Percentiles rank a stretch among this genome's conserved stretches.
Evolutionary conservation across 108 stramenopile genomes (phyloP).

Genomic region (Skeletonema marinoi): DNA sequence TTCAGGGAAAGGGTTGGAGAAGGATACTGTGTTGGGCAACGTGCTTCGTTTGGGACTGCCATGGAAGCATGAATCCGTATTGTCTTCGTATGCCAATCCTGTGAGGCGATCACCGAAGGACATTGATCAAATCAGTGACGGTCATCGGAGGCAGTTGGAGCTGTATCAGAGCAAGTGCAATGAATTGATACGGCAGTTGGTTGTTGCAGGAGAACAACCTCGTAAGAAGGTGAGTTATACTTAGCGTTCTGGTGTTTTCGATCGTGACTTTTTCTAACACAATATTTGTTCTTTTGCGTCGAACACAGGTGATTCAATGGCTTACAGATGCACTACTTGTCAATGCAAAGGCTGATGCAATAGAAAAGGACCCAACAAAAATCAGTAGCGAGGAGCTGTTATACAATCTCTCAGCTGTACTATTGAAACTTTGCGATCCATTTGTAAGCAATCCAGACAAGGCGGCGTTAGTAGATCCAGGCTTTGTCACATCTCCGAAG

Average conservation of each 20-base stretch:
- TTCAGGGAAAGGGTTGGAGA: slow-evolving; percentile 81
- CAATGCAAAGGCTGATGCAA: slow-evolving; percentile 74
- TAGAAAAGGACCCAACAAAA: slow-evolving; percentile 76
- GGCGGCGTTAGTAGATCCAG: slow-evolving; percentile 70
- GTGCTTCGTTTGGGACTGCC: slow-evolving; percentile 70
- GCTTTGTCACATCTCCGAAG: slow-evolving; percentile 66
- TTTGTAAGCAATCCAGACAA: slow-evolving; percentile 68
- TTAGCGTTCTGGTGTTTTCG: neutral
- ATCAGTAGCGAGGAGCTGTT: slow-evolving; percentile 61
- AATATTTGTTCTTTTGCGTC: neutral
- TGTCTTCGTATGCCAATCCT: slow-evolving; percentile 45
- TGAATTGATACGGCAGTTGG: slow-evolving; percentile 61
- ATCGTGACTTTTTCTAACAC: neutral
- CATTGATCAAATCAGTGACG: slow-evolving; percentile 54
- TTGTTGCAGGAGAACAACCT: slow-evolving; percentile 72
- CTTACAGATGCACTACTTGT: slow-evolving; percentile 80
- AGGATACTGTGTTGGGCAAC: slow-evolving; percentile 76
- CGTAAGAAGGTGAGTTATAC: slow-evolving; percentile 37
- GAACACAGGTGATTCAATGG: slow-evolving; percentile 72
- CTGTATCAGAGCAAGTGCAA: slow-evolving; percentile 71
- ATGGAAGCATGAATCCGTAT: slow-evolving; percentile 53
- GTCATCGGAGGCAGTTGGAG: slow-evolving; percentile 64
- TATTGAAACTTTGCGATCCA: slow-evolving; percentile 85
- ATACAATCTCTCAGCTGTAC: slow-evolving; percentile 63
- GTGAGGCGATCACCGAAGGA: slow-evolving; percentile 45